Evolutionary conservation across 1,284 basidiomycete species (phyloP).

Genomic region (Apiotrichum gracile): DNA sequence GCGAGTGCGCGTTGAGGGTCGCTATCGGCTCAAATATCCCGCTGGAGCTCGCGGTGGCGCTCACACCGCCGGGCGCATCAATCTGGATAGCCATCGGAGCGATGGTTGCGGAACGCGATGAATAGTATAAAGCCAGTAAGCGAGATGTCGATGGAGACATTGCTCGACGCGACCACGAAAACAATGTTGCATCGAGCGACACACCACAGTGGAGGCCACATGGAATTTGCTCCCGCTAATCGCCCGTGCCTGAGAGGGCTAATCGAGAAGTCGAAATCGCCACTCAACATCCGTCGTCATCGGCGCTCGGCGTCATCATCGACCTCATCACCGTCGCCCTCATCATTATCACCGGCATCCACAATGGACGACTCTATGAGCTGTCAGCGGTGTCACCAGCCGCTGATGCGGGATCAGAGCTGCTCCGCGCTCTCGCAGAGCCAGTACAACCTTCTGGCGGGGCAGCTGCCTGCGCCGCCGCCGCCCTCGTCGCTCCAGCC

Average conservation of each 20-base stretch:
- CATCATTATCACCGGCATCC: neutral
- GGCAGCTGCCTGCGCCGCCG: slow-evolving; percentile 55
- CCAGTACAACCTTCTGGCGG: slow-evolving; percentile 73
- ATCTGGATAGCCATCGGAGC: slow-evolving; percentile 6
- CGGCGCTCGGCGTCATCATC: neutral
- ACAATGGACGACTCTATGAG: slow-evolving; percentile 21
- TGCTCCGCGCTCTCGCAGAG: slow-evolving; percentile 74
- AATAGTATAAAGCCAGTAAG: neutral
- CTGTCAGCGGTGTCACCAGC: slow-evolving; percentile 52
- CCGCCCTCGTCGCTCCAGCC: slow-evolving; percentile 46
- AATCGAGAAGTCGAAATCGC: neutral
- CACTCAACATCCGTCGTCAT: neutral
- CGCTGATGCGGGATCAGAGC: slow-evolving; percentile 78
- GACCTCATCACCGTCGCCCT: neutral
- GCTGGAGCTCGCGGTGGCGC: neutral
- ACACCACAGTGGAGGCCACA: neutral
- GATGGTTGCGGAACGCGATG: neutral
- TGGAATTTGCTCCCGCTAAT: neutral
- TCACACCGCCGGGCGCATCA: neutral
- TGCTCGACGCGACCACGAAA: too few relatives aligned
- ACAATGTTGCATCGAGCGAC: too few relatives aligned
- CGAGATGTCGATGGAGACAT: too few relatives aligned
- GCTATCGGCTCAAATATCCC: slow-evolving; percentile 32
- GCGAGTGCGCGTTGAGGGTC: slow-evolving; percentile 48
- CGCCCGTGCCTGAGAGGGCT: neutral